A percentile compares a stretch with the other conserved stretches of the same genome.
Evolutionary conservation across 805 yeast genomes (phyloP).

Genomic region (Clavispora asparagi): DNA sequence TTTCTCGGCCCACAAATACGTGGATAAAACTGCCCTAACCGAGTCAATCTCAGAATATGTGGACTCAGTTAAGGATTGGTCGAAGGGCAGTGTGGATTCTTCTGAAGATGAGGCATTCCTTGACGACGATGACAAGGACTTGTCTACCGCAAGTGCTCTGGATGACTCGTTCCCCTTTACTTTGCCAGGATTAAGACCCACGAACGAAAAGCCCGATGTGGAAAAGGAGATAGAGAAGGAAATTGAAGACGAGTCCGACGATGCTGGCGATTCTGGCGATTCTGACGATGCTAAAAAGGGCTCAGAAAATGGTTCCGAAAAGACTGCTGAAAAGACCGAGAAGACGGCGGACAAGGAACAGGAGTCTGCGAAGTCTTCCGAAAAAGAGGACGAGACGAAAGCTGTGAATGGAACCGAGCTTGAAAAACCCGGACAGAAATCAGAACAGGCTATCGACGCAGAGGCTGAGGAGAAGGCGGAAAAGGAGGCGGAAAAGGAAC

Average conservation of each 20-base stretch:
- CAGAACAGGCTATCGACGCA: background rate
- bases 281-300: background rate
- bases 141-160: background rate
- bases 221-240: background rate
- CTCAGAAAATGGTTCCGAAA: background rate
- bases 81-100: background rate
- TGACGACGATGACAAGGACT: background rate
- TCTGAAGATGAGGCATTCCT: background rate
- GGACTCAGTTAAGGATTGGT: background rate
- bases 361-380: background rate
- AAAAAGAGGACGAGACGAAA: background rate
- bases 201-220: background rate
- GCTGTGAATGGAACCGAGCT: background rate
- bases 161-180: background rate
- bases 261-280: too few species aligned
- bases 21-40: slow-evolving; percentile 3
- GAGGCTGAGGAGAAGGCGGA: background rate
- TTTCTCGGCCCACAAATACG: slow-evolving; percentile 23
- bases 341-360: background rate
- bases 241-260: background rate
- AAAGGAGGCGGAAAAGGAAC: background rate
- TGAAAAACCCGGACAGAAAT: background rate
- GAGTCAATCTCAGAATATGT: background rate
- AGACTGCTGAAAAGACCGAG: background rate
- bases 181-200: background rate